A percentile compares a stretch with the other conserved stretches of the same genome.
These are phyloP conservation scores for Haplographium delicatum DNA, from an alignment of 495 filamentous ascomycete genomes.

Conservation along the genomic window DNA sequence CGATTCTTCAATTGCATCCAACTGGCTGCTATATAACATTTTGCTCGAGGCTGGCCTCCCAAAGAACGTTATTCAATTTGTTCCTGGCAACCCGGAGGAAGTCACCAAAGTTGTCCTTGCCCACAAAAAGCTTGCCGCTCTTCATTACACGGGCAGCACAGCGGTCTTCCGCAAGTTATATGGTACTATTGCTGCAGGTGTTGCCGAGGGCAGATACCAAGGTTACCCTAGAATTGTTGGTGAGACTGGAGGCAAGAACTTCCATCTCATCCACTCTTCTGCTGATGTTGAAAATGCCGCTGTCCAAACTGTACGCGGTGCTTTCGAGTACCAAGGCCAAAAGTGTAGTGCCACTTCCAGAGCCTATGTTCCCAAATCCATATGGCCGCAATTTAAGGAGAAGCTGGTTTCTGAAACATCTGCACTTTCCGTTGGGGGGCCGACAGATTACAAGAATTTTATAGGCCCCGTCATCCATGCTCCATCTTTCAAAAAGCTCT, in stretches of 20 bases:
- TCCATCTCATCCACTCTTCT: slow-evolving; percentile 71
- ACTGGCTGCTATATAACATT: slow-evolving; percentile 72
- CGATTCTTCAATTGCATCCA: slow-evolving; percentile 68
- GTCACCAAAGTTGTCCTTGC: slow-evolving; percentile 64
- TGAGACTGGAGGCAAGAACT: slow-evolving; percentile 91
- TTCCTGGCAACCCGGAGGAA: slow-evolving; percentile 69
- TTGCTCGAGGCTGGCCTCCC: slow-evolving; percentile 85
- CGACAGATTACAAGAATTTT: slow-evolving; percentile 64
- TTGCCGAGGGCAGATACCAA: slow-evolving; percentile 62
- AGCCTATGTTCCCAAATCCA: slow-evolving; percentile 64
- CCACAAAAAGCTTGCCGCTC: slow-evolving; percentile 65
- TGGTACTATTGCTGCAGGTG: slow-evolving; percentile 61
- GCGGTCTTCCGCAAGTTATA: slow-evolving; percentile 75
- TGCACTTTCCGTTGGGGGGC: slow-evolving; percentile 61
- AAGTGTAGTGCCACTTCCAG: slow-evolving; percentile 84
- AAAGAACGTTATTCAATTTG: slow-evolving; percentile 74
- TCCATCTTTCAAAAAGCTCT: slow-evolving; percentile 65
- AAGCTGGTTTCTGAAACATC: slow-evolving; percentile 59
- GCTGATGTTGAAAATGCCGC: slow-evolving; percentile 74
- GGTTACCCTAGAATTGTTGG: slow-evolving; percentile 78
- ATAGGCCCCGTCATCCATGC: slow-evolving; percentile 76
- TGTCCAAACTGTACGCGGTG: slow-evolving; percentile 74
- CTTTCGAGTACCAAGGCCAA: slow-evolving; percentile 88
- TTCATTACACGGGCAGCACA: slow-evolving; percentile 80
- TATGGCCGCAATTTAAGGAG: slow-evolving; percentile 61